Evolutionary conservation across 2,329 filamentous ascomycete species (phyloP), one percentile per base, ranked within the genome.

Genomic region (Monosporascus sp.): DNA sequence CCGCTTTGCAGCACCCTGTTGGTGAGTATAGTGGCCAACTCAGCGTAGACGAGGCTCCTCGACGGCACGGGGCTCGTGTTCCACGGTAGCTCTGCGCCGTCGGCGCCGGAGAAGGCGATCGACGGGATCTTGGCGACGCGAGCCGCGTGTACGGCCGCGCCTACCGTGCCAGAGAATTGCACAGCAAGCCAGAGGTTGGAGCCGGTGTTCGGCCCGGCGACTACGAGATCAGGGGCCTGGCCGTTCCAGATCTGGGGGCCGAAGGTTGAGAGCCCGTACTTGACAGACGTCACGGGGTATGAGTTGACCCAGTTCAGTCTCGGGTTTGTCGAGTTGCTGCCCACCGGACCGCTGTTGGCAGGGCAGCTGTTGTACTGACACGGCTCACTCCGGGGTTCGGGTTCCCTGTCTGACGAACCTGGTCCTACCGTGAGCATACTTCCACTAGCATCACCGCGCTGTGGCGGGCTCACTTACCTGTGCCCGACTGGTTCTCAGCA

Each of bases 281-380:
- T 77, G 62, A 87, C 83, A 2, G 81, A 73, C 0, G 85, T 88
- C 2, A 82, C 82, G 0, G 86, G 85, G 68, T 74, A 88, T 0
- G 82, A 85, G 72, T 89, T 89, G 54, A 89, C 85, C 75, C 86
- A 89, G 74, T 88, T 85, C 46, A 88, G 75, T 5, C 80, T 77
- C 0, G 80, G 73, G 54, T 80, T 73, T 0, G 77, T 77, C 9
- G 72, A 68, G 62, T 89, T 86, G 58, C 69, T 67, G 39, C 85
- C 85, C 17, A 75, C 73, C 1, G 83, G 71, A 2, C 79, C 77
- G 60, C 77, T 82, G 58, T 75, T 73, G 9, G 76, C 69, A 0
- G 82, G 73, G 63, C 87, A 90, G 63, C 79, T 84, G 64, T 79
- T 63, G 68, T 79, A 88, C 55, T 85, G 69, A 64, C 87, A 90